Base-by-base conservation (phyloP, 2,329 filamentous ascomycete genomes). In the Aspergillus hiratsukae region DNA sequence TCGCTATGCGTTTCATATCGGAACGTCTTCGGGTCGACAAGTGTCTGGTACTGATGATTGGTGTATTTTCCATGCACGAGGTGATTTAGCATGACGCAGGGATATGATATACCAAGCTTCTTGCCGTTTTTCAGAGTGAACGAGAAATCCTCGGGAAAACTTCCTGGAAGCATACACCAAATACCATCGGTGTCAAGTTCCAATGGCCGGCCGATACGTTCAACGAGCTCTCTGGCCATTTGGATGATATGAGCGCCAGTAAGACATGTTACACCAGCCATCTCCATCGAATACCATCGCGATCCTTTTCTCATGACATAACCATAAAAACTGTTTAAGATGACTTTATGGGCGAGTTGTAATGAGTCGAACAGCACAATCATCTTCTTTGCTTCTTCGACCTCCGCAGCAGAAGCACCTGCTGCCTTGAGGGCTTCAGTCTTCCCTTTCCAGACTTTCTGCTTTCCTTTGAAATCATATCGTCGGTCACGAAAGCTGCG, bases 221-320 rank as follows among this genome's bases (percentile, higher is more conserved):
- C 94, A 3, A 99, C 93, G 1, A 99, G 83, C 66, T 94, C 88
- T 68, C 93, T 86, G 19, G 94, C 95, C 83, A 99, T 86, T 69
- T 99, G 94, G 71, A 99, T 99, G 70, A 99, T 99, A 45, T 87
- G 90, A 31, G 94, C 94, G 60, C 94, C 94, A 1, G 94, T 99
- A 72, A 99, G 79, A 77, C 94, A 99, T 45, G 94, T 99, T 4
- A 99, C 94, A 65, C 94, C 94, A 17, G 95, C 94, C 94, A 99
- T 99, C 72, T 99, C 94, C 83, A 99, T 87, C 19, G 94, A 99
- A 72, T 99, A 99, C 94, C 94, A 99, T 54, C 94, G 86, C 40
- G 94, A 99, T 35, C 94, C 94, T 72, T 99, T 99, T 78, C 94
- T 84, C 94, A 99, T 99, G 72, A 97, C 94, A 71, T 99, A 99